Evolutionary conservation across 2,329 filamentous ascomycete genomes (phyloP), one percentile per base, ranked within the genome.

Genomic region (Nakataea oryzae): DNA sequence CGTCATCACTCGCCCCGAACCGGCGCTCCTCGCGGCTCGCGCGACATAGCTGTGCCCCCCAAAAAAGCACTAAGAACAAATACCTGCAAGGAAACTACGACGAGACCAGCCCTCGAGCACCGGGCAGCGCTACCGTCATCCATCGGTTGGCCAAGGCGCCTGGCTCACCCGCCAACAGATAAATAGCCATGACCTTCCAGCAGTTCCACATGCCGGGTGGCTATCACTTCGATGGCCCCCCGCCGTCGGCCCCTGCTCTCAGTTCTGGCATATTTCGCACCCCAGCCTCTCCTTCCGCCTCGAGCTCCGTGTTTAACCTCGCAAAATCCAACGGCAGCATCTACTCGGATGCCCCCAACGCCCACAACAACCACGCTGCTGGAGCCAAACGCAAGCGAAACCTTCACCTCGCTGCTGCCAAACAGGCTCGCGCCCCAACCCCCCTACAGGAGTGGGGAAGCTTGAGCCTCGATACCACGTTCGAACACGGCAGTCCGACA

Each of bases 381-480:
- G 66, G 62, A n/a, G 65, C 68, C 5, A 72, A 72, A n/a, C 65
- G 74, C 8, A 82, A 82, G 69, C 75, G 81, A 30, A 84, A 84
- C n/a, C 65, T 66, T 65, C 62, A 71, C 26, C 61, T 54, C 34
- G 71, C 62, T 68, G 73, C 62, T 68, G 73, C 62, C 41, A 50
- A 24, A 50, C 70, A 69, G 28, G 62, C 63, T 27, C 68, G 71
- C 58, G 72, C 74, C 30, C 69, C 71, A 17, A 74, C 74, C 9
- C 72, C 73, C 5, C 61, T 73, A 5, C 66, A 69, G 12, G 73
- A 73, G 30, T 75, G 74, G 71, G 60, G 63, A 50, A 67, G 66
- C 59, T 70, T 68, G 65, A 70, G 68, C 60, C 63, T 68, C 61
- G 72, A 74, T 14, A 67, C 65, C 29, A 64, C 67, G 4, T 63